A percentile compares a stretch with the other conserved stretches of the same genome.
Evolutionary conservation across 2,329 filamentous ascomycete genomes (phyloP).

Genomic region (Fusarium sp.): DNA sequence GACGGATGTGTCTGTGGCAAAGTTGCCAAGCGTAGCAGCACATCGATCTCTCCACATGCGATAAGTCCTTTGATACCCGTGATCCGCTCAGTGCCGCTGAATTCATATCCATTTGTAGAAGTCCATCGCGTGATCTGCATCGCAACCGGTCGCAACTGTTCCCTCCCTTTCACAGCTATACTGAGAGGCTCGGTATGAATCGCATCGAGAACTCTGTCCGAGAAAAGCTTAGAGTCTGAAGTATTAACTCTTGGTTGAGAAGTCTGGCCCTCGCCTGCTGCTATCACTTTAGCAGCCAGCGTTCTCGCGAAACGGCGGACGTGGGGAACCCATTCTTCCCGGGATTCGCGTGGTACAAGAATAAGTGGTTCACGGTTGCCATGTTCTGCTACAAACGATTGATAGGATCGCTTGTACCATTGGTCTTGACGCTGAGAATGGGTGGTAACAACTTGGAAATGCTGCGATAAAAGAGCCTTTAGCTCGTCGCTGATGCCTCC

Average conservation of each 20-base stretch:
- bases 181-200: background rate
- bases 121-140: constrained; percentile 11
- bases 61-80: constrained; percentile 4
- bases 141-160: background rate
- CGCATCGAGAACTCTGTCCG: background rate
- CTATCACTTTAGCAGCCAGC: rapidly evolving
- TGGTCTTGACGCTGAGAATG: constrained; percentile 15
- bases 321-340: background rate
- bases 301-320: background rate
- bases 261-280: background rate
- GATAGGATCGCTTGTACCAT: constrained; percentile 13
- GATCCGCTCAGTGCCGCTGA: rapidly evolving
- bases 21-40: background rate
- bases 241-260: rapidly evolving
- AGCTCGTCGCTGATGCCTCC: rapidly evolving
- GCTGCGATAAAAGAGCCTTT: background rate
- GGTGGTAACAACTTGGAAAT: background rate
- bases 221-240: background rate
- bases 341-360: background rate
- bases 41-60: background rate
- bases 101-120: background rate
- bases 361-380: background rate
- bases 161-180: rapidly evolving
- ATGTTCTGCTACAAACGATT: background rate
- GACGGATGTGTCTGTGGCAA: background rate